Evolutionary conservation across 202 grass and related monocot species (phyloP).

Genomic region (Brachypodium distachyon): DNA sequence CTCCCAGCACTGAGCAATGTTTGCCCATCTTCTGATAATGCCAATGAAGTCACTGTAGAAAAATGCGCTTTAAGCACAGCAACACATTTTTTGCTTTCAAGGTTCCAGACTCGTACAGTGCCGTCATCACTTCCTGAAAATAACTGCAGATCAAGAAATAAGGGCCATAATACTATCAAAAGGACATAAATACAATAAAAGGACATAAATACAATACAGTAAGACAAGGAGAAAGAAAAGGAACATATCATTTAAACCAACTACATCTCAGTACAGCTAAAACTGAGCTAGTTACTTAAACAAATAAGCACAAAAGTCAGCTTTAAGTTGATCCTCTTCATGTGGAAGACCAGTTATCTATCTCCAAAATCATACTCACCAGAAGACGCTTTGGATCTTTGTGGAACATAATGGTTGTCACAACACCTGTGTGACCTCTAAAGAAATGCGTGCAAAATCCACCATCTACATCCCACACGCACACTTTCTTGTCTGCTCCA

Average conservation of each 20-base stretch:
- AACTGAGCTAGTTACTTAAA: not conserved
- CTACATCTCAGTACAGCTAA: not conserved
- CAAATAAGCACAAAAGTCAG: not conserved
- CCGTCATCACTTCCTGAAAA: conserved; percentile 92
- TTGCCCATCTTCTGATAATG: conserved; percentile 69
- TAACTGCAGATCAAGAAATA: conserved; percentile 49
- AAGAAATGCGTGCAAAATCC: conserved; percentile 99
- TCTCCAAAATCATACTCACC: conserved; percentile 41
- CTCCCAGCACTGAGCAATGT: conserved; percentile 79
- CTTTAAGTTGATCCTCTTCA: not conserved
- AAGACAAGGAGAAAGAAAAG: not conserved
- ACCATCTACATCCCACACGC: conserved; percentile 91
- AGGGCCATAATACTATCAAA: not conserved
- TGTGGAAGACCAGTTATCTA: not conserved
- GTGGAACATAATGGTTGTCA: conserved; percentile 84
- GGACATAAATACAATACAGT: not conserved
- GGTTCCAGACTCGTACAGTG: conserved; percentile 67
- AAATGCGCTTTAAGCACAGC: conserved; percentile 79
- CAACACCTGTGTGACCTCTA: conserved; percentile 79
- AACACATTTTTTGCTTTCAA: conserved; percentile 79
- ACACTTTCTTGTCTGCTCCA: conserved; percentile 89
- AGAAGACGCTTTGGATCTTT: conserved; percentile 72
- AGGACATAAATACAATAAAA: not conserved
- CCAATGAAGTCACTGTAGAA: conserved; percentile 70
- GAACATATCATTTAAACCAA: not conserved